Conservation (phyloP, 768 basidiomycete species). For the Rhodotorula graminis region DNA sequence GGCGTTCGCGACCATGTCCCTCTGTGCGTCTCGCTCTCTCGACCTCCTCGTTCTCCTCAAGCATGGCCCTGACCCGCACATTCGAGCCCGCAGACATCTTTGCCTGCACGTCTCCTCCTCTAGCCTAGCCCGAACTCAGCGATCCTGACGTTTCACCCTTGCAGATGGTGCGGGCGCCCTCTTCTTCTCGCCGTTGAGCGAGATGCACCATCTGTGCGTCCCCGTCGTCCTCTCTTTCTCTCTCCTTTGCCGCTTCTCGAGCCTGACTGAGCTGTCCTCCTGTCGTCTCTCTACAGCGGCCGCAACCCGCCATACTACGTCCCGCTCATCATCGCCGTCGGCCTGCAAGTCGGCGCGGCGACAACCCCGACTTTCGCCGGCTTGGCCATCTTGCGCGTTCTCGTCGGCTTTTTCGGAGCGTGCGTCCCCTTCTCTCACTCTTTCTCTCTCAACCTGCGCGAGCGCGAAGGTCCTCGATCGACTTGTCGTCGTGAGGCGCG, state of each 20-base stretch:
- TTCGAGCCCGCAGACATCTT: not conserved
- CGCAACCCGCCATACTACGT: slow-evolving; percentile 46
- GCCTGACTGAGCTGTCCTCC: not conserved
- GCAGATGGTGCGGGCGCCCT: slow-evolving; percentile 46
- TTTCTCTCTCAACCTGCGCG: no score
- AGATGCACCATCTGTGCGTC: slow-evolving; percentile 42
- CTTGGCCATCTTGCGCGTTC: slow-evolving; percentile 44
- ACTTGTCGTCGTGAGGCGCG: no score
- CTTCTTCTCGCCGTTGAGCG: slow-evolving; percentile 39
- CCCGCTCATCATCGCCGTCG: slow-evolving; percentile 44
- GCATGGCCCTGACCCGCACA: no score
- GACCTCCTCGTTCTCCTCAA: slow-evolving; percentile 19
- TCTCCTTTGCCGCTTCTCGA: not conserved
- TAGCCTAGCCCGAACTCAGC: no score
- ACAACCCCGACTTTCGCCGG: slow-evolving; percentile 9
- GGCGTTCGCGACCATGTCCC: slow-evolving; percentile 40
- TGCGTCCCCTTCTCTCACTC: no score
- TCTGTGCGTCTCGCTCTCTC: slow-evolving; percentile 47
- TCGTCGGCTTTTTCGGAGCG: slow-evolving; percentile 46
- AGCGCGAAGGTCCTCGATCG: no score
- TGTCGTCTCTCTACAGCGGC: not conserved
- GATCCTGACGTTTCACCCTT: no score
- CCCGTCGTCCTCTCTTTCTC: no score
- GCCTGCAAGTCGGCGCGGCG: slow-evolving; percentile 42
- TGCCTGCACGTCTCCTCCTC: not conserved